A percentile compares a stretch with the other conserved stretches of the same genome.
These are phyloP conservation scores for Zygnema circumcarinatum DNA, from an alignment of 139 green algal species.

Conservation along the genomic window DNA sequence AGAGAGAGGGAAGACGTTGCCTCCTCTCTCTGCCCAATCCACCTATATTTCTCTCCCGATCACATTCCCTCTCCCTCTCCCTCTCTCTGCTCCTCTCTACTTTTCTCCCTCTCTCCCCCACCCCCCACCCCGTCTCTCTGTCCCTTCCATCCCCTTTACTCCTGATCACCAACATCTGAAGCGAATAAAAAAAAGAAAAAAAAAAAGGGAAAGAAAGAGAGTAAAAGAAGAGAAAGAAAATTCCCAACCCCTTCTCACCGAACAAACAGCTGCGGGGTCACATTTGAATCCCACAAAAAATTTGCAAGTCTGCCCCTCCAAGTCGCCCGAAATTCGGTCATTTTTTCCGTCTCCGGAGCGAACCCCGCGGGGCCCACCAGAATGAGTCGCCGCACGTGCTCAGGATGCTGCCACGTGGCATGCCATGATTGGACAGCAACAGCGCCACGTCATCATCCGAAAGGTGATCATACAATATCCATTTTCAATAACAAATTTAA, in stretches of 20 bases:
- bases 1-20: too few species aligned
- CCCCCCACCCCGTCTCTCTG: too few species aligned
- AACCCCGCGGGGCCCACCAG: slow-evolving; percentile 61
- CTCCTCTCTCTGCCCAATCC: too few species aligned
- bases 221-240: neutral
- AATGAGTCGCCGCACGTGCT: slow-evolving; percentile 53
- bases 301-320: slow-evolving; percentile 35
- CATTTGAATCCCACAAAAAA: slow-evolving; percentile 55
- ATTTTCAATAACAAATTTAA: too few species aligned
- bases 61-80: too few species aligned
- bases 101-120: too few species aligned
- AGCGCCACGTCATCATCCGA: slow-evolving; percentile 50
- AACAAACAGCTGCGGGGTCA: slow-evolving; percentile 55
- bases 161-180: neutral
- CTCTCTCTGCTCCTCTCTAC: too few species aligned
- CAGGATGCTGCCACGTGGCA: slow-evolving; percentile 56
- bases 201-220: neutral
- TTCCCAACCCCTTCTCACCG: too few species aligned
- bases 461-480: too few species aligned
- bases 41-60: too few species aligned
- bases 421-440: too few species aligned
- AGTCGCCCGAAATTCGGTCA: slow-evolving; percentile 24
- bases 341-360: neutral
- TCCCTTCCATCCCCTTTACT: too few species aligned
- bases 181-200: neutral